These are phyloP conservation scores for Tarenaya hassleriana DNA, from an alignment of 345 rosid genomes.

Conservation along the genomic window DNA sequence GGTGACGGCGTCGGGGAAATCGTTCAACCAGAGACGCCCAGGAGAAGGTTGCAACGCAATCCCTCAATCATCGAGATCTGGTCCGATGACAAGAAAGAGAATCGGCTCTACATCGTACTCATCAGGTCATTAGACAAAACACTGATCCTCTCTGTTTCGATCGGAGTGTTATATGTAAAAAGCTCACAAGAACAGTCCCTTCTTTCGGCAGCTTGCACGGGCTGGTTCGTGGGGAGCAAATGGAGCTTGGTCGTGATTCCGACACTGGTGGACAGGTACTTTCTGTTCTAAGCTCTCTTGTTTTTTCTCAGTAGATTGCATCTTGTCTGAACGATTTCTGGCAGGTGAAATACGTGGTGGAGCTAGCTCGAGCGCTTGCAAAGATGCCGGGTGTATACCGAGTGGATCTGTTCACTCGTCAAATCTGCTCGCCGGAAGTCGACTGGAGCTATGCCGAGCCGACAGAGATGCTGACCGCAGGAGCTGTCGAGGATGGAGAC, in stretches of 20 bases:
- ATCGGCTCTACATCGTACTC: conserved; percentile 81
- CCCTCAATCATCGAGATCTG: conserved; percentile 76
- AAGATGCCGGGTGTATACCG: conserved; percentile 96
- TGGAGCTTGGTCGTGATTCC: conserved; percentile 99
- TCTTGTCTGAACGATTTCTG: neutral
- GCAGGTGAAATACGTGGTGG: conserved; percentile 95
- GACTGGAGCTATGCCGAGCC: conserved; percentile 99
- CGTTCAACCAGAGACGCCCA: conserved; percentile 60
- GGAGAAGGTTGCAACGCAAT: conserved; percentile 50
- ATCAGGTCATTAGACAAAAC: conserved; percentile 63
- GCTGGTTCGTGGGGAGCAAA: conserved; percentile 86
- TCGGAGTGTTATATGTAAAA: too few species aligned
- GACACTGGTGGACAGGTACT: conserved; percentile 97
- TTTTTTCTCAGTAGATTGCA: neutral
- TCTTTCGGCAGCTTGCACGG: conserved; percentile 66
- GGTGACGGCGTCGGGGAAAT: conserved; percentile 64
- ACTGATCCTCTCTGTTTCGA: neutral
- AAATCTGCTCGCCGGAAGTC: conserved; percentile 71
- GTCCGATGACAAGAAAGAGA: conserved; percentile 93
- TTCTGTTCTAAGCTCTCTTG: neutral
- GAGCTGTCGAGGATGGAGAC: conserved; percentile 50
- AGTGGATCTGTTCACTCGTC: conserved; percentile 93
- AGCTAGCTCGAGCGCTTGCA: conserved; percentile 90
- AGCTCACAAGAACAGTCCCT: neutral
- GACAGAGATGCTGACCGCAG: conserved; percentile 79